Evolutionary conservation across 306 rosid species (phyloP).

Genomic region (Pyrus communis): DNA sequence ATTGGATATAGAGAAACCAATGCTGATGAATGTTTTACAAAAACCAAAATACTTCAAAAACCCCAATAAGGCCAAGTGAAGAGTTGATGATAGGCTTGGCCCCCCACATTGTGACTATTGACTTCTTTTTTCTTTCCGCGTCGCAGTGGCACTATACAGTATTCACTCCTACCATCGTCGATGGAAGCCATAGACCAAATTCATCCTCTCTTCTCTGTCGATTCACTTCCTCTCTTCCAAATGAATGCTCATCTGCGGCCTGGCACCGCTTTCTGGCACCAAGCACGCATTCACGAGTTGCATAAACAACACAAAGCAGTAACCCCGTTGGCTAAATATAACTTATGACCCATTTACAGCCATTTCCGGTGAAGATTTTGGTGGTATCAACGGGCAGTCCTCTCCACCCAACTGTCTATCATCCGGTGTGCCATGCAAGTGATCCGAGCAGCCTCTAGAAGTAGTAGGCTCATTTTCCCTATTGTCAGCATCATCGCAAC

Average conservation of each 20-base stretch:
- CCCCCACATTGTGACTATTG: slow-evolving; percentile 29
- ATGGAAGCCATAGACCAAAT: slow-evolving; percentile 30
- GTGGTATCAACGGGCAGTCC: slow-evolving; percentile 65
- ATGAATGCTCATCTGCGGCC: slow-evolving; percentile 22
- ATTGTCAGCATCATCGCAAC: slow-evolving; percentile 38
- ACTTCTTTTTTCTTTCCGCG: slow-evolving; percentile 7
- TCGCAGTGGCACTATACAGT: slow-evolving; percentile 46
- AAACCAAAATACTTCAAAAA: slow-evolving; percentile 36
- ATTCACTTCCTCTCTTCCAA: slow-evolving; percentile 19
- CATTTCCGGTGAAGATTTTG: slow-evolving; percentile 85
- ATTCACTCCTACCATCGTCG: slow-evolving; percentile 26
- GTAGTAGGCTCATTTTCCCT: slow-evolving; percentile 46
- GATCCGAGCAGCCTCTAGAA: slow-evolving; percentile 56
- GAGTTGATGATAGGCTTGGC: slow-evolving; percentile 2
- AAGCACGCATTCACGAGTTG: slow-evolving; percentile 31
- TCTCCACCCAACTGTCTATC: slow-evolving; percentile 60
- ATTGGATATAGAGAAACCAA: slow-evolving; percentile 32
- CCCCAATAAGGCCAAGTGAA: slow-evolving; percentile 28
- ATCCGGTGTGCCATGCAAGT: slow-evolving; percentile 44
- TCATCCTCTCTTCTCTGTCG: slow-evolving; percentile 22
- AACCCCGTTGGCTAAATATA: slow-evolving; percentile 9
- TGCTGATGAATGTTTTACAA: slow-evolving; percentile 45
- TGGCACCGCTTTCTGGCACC: slow-evolving; percentile 30
- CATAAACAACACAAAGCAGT: slow-evolving; percentile 15
- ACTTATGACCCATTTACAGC: slow-evolving; percentile 78